Conservation (phyloP, 2,329 filamentous ascomycete species). For the Atkinsonella hypoxylon region DNA sequence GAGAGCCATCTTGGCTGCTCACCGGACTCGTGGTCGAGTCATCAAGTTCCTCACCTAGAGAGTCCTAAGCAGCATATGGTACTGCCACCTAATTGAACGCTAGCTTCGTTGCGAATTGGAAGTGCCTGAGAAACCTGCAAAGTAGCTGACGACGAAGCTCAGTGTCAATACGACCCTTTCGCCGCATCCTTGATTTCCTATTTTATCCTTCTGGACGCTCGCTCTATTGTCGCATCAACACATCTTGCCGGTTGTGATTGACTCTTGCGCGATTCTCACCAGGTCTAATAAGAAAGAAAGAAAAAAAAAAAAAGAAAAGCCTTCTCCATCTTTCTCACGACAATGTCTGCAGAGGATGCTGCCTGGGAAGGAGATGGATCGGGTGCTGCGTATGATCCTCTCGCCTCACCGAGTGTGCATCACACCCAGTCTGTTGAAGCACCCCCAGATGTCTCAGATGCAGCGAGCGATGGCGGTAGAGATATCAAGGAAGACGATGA, state of each 20-base stretch:
- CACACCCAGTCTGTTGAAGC: conserved; percentile 43
- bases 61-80: neutral
- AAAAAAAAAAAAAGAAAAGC: too few species aligned
- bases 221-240: too few species aligned
- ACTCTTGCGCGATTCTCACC: too few species aligned
- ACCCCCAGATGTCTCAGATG: conserved; percentile 33
- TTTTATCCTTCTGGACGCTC: too few species aligned
- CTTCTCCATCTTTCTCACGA: neutral
- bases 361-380: conserved; percentile 42
- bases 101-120: neutral
- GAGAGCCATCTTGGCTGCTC: conserved; percentile 1
- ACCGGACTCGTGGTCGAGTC: neutral
- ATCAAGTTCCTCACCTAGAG: neutral
- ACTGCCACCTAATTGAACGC: neutral
- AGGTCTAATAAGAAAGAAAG: too few species aligned
- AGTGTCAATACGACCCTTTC: too few species aligned
- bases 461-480: conserved; percentile 35
- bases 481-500: conserved; percentile 39
- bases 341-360: conserved; percentile 29
- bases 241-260: too few species aligned
- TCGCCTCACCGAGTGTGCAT: conserved; percentile 36
- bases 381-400: conserved; percentile 43
- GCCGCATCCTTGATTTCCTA: too few species aligned
- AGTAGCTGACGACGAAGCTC: too few species aligned
- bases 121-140: too few species aligned